A percentile compares a stretch with the other conserved stretches of the same genome.
phyloP scores from a whole-genome alignment of 495 filamentous ascomycete species.

The Neurospora sp. region DNA sequence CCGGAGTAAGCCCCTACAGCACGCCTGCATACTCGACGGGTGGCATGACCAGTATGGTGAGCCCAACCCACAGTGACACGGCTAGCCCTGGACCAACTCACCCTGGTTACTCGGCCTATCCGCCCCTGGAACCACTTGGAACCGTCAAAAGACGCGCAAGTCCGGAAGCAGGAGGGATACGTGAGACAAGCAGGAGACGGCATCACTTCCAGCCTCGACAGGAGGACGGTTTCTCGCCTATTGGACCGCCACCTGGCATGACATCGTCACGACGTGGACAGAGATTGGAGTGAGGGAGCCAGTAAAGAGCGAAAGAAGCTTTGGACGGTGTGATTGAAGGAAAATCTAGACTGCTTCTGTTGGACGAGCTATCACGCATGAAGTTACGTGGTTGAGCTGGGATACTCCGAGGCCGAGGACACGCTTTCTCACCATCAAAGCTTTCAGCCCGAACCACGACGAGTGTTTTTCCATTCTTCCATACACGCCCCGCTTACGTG shows the following conservation, averaged over 20 bases:
- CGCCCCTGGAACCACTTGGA: slow-evolving; percentile 18
- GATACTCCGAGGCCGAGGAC: background rate
- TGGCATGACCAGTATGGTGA: slow-evolving; percentile 19
- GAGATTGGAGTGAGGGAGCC: slow-evolving; percentile 1
- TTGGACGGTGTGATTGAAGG: background rate
- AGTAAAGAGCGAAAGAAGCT: background rate
- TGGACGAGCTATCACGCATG: background rate
- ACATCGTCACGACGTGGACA: background rate
- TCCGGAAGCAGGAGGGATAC: slow-evolving; percentile 23
- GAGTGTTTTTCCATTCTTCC: background rate
- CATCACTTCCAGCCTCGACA: slow-evolving; percentile 26
- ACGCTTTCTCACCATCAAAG: background rate
- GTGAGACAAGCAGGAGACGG: slow-evolving; percentile 35
- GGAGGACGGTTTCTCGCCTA: slow-evolving; percentile 10
- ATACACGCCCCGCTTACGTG: background rate
- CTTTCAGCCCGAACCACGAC: background rate
- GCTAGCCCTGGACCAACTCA: slow-evolving; percentile 35
- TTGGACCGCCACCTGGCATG: slow-evolving; percentile 2
- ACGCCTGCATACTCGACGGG: slow-evolving; percentile 41
- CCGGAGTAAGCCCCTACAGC: slow-evolving; percentile 43
- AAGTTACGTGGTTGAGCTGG: background rate
- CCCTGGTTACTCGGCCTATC: slow-evolving; percentile 27
- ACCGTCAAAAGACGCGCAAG: slow-evolving; percentile 30
- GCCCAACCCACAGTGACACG: slow-evolving; percentile 27
- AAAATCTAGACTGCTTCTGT: background rate